Evolutionary conservation across 805 yeast species (phyloP).

Genomic region (Vanderwaltozyma tropicalis): DNA sequence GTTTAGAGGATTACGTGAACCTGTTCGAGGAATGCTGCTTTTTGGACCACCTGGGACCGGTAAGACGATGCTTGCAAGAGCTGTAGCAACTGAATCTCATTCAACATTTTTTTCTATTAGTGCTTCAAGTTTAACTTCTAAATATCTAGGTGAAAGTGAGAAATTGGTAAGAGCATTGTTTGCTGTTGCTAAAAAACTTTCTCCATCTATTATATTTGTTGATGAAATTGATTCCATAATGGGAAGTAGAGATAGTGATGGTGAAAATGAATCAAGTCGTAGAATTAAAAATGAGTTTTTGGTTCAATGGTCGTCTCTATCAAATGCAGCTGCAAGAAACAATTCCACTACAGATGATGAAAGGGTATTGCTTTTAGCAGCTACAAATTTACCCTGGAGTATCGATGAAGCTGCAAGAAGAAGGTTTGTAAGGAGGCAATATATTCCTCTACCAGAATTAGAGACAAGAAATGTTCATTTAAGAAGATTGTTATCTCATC

Average conservation of each 20-base stretch:
- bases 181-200: constrained; percentile 68
- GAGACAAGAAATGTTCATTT: constrained; percentile 72
- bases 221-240: constrained; percentile 92
- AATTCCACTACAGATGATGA: constrained; percentile 33
- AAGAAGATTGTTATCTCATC: constrained; percentile 53
- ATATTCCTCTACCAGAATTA: constrained; percentile 86
- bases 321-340: constrained; percentile 73
- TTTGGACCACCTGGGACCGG: constrained; percentile 99
- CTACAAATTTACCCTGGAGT: constrained; percentile 94
- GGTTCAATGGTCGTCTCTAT: constrained; percentile 89
- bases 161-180: constrained; percentile 85
- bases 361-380: constrained; percentile 83
- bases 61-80: constrained; percentile 92
- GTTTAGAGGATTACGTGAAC: constrained; percentile 83
- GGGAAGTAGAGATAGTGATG: constrained; percentile 49
- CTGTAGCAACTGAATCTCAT: constrained; percentile 90
- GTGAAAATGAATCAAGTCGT: constrained; percentile 77
- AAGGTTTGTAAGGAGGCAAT: constrained; percentile 82
- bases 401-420: constrained; percentile 95
- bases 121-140: constrained; percentile 82
- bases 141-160: constrained; percentile 85
- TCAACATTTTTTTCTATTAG: constrained; percentile 88
- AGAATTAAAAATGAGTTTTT: constrained; percentile 87
- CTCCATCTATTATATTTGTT: constrained; percentile 90
- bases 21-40: constrained; percentile 89